Evolutionary conservation across 192 early-diverging fungal genomes (phyloP).

Genomic region (Phlyctochytrium arcticum): DNA sequence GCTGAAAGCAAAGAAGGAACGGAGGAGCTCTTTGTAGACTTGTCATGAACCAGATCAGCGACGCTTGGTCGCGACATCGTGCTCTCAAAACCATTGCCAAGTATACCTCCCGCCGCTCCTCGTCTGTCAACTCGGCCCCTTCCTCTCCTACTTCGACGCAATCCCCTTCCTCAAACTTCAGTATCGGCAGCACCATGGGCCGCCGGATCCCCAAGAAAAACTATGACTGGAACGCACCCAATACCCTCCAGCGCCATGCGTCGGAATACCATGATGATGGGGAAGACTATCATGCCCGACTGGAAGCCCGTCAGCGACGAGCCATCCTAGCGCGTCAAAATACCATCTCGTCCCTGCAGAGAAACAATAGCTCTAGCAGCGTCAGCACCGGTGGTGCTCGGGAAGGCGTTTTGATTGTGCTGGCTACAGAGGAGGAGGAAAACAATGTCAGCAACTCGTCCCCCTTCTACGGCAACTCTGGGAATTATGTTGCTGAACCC

Average conservation of each 20-base stretch:
- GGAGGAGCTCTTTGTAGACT: no score
- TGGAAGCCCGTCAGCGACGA: background rate
- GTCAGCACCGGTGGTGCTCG: background rate
- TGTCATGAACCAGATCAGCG: no score
- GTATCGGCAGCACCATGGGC: background rate
- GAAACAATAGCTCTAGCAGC: background rate
- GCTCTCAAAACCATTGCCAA: conserved; percentile 15
- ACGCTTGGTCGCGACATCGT: conserved; percentile 8
- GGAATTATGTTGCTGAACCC: no score
- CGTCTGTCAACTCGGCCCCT: no score
- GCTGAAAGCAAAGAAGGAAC: no score
- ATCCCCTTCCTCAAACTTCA: background rate
- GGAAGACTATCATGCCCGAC: background rate
- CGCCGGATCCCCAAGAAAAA: background rate
- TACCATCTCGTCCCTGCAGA: no score
- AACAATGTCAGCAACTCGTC: background rate
- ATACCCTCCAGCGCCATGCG: background rate
- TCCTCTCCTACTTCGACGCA: no score
- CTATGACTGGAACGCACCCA: background rate
- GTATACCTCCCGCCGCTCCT: conserved; percentile 1
- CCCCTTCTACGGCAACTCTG: no score
- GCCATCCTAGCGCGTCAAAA: background rate
- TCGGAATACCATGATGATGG: background rate
- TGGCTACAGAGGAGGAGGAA: background rate
- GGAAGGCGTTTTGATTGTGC: background rate